Base-by-base conservation (phyloP, 192 early-diverging fungal genomes). In the Lobosporangium transversale region DNA sequence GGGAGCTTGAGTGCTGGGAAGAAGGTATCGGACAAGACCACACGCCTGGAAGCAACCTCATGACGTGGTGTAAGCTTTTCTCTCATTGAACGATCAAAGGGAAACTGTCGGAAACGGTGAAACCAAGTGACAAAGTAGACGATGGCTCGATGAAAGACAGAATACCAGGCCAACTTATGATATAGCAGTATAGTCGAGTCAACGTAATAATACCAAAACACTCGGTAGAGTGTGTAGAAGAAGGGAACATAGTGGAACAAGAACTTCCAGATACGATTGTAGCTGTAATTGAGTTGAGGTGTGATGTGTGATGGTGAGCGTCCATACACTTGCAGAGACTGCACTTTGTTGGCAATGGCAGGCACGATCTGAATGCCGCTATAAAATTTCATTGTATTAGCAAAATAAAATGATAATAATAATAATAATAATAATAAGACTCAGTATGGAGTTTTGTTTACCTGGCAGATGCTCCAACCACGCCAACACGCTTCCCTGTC, bases 381-480 rank as follows among this genome's bases (percentile, higher is more conserved):
- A 47, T 40, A 8, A 23, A n/a, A n/a, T n/a, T n/a, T n/a, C n/a
- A n/a, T n/a, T n/a, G n/a, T n/a, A n/a, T n/a, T 40, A 40, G 24
- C 9, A 52, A 37, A 10, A 40, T 40, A 40, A 40, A 14, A 40
- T 7, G 37, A 7, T 14, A 40, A 10, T 40, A 40, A 21, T 37
- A 57, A 27, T 6, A 57, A 15, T 18, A 30, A 31, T 53, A 17
- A 1, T 29, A 31, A 32, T 17, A 6, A 32, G 12, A 20, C 27
- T 18, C 9, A 53, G 8, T 53, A 30, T 51, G 11, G 24, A 9
- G 7, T 51, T n/a, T 6, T 24, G n/a, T 4, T 51, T 59, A 74
- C 70, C 70, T 83, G 7, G 84, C 84, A 15, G 69, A 62, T 2
- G 56, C 78, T n/a, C 84, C 84, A 18, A 85, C 66, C 7, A 85